Evolutionary conservation across 1,284 basidiomycete species (phyloP).

Genomic region (Ceratobasidium sp.): DNA sequence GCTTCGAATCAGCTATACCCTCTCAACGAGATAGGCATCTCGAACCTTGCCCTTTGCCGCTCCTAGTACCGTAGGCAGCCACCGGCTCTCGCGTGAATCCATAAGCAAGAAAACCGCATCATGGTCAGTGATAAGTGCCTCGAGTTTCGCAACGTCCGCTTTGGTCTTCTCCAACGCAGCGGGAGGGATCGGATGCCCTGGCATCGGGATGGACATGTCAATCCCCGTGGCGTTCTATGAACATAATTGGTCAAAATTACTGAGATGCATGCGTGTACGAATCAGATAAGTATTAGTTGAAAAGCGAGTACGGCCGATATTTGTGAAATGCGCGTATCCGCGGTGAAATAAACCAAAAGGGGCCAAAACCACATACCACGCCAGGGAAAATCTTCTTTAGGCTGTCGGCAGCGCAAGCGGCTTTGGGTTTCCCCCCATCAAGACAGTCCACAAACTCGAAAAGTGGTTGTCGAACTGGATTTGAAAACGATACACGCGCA

Average conservation of each 20-base stretch:
- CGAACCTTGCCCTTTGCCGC: conserved; percentile 83
- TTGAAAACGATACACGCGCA: conserved; percentile 91
- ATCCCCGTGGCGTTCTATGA: conserved; percentile 78
- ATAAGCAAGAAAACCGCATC: conserved; percentile 95
- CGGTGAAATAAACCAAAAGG: too few species aligned
- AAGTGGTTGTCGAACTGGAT: conserved; percentile 94
- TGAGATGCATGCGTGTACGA: not conserved
- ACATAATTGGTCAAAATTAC: not conserved
- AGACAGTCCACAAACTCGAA: conserved; percentile 96
- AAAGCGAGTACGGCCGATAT: too few species aligned
- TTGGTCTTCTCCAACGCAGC: conserved; percentile 63
- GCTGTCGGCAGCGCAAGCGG: conserved; percentile 86
- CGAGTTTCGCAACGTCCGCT: conserved; percentile 74
- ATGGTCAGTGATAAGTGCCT: conserved; percentile 80
- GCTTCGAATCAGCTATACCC: not conserved
- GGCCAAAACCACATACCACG: conserved; percentile 70
- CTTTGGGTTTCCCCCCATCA: conserved; percentile 93
- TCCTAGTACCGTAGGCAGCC: conserved; percentile 91
- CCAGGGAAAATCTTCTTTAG: conserved; percentile 92
- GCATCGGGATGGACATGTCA: conserved; percentile 91
- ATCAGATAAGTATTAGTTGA: too few species aligned
- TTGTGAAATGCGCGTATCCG: too few species aligned
- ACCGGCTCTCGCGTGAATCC: conserved; percentile 95
- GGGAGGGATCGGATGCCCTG: conserved; percentile 86
- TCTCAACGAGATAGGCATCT: not conserved